Percentiles rank a stretch among this genome's conserved stretches.
These are phyloP conservation scores for Penicillium hesseltinei DNA, from an alignment of 2,329 filamentous ascomycete genomes.

Conservation along the genomic window DNA sequence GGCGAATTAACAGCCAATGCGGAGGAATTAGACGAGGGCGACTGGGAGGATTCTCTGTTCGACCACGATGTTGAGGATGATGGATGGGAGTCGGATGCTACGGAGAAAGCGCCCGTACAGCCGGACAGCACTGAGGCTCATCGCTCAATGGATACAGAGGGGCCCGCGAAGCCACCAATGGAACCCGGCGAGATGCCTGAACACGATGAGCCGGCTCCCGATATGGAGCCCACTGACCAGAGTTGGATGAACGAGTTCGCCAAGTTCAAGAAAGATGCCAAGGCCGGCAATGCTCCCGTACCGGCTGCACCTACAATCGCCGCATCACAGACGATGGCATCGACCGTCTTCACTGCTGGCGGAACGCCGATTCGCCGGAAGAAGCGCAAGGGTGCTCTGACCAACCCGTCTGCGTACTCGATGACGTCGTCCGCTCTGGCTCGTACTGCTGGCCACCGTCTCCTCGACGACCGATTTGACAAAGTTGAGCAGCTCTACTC, in stretches of 20 bases:
- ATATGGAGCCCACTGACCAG: slow-evolving; percentile 62
- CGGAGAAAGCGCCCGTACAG: slow-evolving; percentile 66
- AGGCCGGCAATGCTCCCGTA: slow-evolving; percentile 41
- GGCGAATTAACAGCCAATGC: slow-evolving; percentile 64
- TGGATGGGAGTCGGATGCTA: slow-evolving; percentile 94
- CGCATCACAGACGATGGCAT: slow-evolving; percentile 44
- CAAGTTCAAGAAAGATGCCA: slow-evolving; percentile 82
- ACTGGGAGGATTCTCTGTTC: slow-evolving; percentile 67
- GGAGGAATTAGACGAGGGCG: slow-evolving; percentile 71
- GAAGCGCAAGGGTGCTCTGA: slow-evolving; percentile 93
- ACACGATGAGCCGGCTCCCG: slow-evolving; percentile 40
- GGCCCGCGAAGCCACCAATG: slow-evolving; percentile 24
- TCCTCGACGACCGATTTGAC: slow-evolving; percentile 89
- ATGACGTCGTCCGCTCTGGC: slow-evolving; percentile 88
- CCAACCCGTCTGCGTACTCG: slow-evolving; percentile 80
- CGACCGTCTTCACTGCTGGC: slow-evolving; percentile 57
- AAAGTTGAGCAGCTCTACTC: slow-evolving; percentile 79
- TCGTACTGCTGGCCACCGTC: slow-evolving; percentile 79
- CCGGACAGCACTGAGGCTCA: slow-evolving; percentile 27
- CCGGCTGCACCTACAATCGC: slow-evolving; percentile 38
- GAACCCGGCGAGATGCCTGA: slow-evolving; percentile 36
- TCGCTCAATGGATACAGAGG: slow-evolving; percentile 39
- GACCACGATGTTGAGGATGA: slow-evolving; percentile 62
- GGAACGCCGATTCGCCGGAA: slow-evolving; percentile 68
- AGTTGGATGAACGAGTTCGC: slow-evolving; percentile 92